Conservation (phyloP, 225 moss, liverwort and hornwort genomes). For the Marchantia paleacea region DNA sequence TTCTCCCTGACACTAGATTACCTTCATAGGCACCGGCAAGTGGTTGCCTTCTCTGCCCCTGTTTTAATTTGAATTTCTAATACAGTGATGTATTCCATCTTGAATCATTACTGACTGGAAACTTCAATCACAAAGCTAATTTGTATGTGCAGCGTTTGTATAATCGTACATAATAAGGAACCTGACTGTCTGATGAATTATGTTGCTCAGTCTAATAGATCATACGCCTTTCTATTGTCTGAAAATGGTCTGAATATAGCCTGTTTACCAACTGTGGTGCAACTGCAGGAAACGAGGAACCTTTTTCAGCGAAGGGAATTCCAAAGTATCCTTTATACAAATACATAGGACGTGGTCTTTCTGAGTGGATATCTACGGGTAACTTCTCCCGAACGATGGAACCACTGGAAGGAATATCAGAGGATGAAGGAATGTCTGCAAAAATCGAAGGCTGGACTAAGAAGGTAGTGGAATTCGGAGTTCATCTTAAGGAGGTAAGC, state of each 20-base stretch:
- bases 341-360: slow-evolving; percentile 58
- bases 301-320: slow-evolving; percentile 50
- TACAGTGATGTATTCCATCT: neutral
- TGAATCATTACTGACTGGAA: neutral
- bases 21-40: neutral
- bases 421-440: slow-evolving; percentile 49
- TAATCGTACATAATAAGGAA: too few relatives aligned
- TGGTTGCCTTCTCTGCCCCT: neutral
- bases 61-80: neutral
- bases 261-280: neutral
- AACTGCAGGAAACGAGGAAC: slow-evolving; percentile 36
- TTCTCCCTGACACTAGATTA: neutral
- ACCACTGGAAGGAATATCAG: slow-evolving; percentile 65
- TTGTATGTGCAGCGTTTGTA: too few relatives aligned
- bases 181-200: too few relatives aligned
- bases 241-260: too few relatives aligned
- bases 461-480: slow-evolving; percentile 53
- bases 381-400: slow-evolving; percentile 59
- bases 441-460: slow-evolving; percentile 56
- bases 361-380: slow-evolving; percentile 53
- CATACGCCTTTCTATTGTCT: too few relatives aligned
- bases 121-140: too few relatives aligned
- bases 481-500: slow-evolving; percentile 57
- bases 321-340: slow-evolving; percentile 69
- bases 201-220: too few relatives aligned